Evolutionary conservation across 441 rosid species (phyloP), one percentile per base, ranked within the genome.

Genomic region (Erodium trifolium): DNA sequence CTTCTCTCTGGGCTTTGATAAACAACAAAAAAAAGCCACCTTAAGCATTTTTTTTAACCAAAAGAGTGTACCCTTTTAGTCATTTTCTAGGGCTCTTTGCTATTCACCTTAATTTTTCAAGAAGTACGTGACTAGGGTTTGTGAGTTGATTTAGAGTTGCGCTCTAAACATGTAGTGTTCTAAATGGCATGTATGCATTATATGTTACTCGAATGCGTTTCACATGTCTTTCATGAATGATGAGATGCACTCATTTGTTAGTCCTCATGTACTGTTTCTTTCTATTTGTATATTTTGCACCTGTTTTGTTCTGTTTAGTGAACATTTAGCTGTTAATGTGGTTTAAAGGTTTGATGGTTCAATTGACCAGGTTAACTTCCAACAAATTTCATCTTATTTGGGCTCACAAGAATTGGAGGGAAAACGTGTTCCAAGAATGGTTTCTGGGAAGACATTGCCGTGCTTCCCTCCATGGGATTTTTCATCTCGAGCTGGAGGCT

Each of bases 381-480:
- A 95, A 80, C 99, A 92, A 82, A 95, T 95, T 75, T 95, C 99
- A 77, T 85, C 99, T 17, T 89, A 83, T 78, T 78, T 95, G 84
- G 99, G 99, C 67, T 97, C 92, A 84, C 99, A 95, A 86, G 98
- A 95, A 73, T 81, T 95, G 73, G 99, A 95, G 83, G 99, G 99
- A 23, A 95, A 91, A 83, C 84, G 99, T 74, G 98, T 92, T 53
- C 99, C 99, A 47, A 84, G 97, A 77, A 95, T 95, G 99, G 95
- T 92, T 68, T 95, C 99, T 69, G 98, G 99, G 76, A 95, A 95
- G 89, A 95, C 99, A 45, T 86, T 95, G 70, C 97, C 99, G 68
- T 83, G 95, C 78, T 95, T 95, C 84, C 92, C 86, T 76, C 91
- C 98, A 17, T 95, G 98, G 98, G 99, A 95, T 78, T 95, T 96